These are phyloP conservation scores for Colletotrichum siamense DNA, from an alignment of 2,329 filamentous ascomycete genomes.

Conservation along the genomic window DNA sequence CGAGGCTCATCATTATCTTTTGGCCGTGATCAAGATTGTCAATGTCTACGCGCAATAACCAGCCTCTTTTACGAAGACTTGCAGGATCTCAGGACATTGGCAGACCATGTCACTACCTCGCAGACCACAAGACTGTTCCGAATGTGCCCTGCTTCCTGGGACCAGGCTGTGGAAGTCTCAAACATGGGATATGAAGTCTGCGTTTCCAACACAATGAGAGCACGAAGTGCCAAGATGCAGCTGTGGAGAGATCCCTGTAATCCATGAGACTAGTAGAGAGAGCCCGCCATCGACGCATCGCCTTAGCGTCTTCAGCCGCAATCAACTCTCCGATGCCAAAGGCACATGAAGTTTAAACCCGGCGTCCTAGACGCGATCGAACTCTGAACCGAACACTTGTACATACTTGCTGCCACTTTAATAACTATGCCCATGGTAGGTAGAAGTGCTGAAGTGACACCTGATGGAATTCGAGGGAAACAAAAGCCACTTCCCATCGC, in stretches of 20 bases:
- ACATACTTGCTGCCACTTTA: rapidly evolving
- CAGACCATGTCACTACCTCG: not conserved
- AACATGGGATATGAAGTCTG: not conserved
- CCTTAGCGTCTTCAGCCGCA: not conserved
- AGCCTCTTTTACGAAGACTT: not conserved
- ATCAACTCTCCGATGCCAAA: not conserved
- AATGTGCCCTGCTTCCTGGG: not conserved
- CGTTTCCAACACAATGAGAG: not conserved
- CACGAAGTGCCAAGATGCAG: rapidly evolving
- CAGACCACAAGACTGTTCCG: not conserved
- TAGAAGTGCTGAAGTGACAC: not conserved
- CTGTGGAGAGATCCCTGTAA: not conserved
- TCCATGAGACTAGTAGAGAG: not conserved
- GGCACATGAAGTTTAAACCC: rapidly evolving
- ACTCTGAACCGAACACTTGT: rapidly evolving
- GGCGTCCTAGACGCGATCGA: rapidly evolving
- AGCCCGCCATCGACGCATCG: not conserved
- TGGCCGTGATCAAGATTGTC: not conserved
- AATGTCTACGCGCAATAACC: not conserved
- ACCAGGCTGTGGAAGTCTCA: not conserved
- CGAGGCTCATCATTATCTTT: not conserved
- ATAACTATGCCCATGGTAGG: not conserved
- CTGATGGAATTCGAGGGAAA: not conserved
- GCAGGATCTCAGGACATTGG: not conserved
- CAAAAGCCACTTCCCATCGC: not conserved